Conservation (phyloP, 371 early-diverging fungal species). For the Zychaea mexicana region DNA sequence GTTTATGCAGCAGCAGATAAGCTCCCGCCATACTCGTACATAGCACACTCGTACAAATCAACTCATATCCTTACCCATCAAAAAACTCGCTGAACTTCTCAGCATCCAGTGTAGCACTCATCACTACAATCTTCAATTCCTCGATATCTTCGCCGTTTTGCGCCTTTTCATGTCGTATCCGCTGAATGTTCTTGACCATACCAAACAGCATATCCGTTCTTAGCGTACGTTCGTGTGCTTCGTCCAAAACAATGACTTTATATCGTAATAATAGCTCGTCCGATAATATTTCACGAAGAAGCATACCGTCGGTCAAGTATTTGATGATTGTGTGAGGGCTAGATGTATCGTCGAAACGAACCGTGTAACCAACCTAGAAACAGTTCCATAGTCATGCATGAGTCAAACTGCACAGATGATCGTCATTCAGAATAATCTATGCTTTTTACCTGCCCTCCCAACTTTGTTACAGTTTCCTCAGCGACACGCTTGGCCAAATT, state of each 20-base stretch:
- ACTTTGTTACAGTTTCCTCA: constrained; percentile 79
- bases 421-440: neutral
- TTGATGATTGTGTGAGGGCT: constrained; percentile 85
- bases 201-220: constrained; percentile 98
- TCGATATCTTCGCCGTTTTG: constrained; percentile 40
- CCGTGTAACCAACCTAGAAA: constrained; percentile 87
- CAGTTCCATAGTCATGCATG: too few species aligned
- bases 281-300: constrained; percentile 90
- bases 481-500: constrained; percentile 93
- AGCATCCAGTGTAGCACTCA: constrained; percentile 97
- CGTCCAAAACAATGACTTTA: constrained; percentile 93
- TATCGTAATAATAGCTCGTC: constrained; percentile 82
- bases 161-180: constrained; percentile 56
- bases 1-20: too few species aligned
- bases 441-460: constrained; percentile 65
- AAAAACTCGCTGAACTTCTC: constrained; percentile 91
- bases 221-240: constrained; percentile 98
- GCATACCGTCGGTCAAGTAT: constrained; percentile 98
- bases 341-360: constrained; percentile 95
- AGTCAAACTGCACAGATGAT: too few species aligned
- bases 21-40: too few species aligned
- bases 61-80: constrained; percentile 52
- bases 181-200: constrained; percentile 86
- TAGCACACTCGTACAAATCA: too few species aligned
- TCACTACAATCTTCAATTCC: constrained; percentile 90